These are phyloP conservation scores for Brachypodium distachyon DNA, from an alignment of 202 grass and related monocot species.

Conservation along the genomic window DNA sequence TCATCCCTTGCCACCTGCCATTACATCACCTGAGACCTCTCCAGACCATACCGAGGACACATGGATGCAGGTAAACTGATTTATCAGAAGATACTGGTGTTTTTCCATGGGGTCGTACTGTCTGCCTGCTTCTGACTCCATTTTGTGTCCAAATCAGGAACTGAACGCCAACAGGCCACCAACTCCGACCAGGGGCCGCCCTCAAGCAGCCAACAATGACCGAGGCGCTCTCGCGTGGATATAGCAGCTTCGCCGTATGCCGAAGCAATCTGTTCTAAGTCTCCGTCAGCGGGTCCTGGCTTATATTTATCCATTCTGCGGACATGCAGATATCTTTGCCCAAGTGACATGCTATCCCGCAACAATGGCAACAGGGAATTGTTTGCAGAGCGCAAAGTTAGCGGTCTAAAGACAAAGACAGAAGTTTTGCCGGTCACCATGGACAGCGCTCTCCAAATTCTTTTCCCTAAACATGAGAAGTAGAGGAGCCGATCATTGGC, in stretches of 20 bases:
- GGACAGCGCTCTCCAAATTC: conserved; percentile 14
- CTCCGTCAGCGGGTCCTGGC: conserved; percentile 11
- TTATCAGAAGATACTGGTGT: neutral
- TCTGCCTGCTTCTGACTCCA: neutral
- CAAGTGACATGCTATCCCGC: neutral
- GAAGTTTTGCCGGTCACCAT: conserved; percentile 5
- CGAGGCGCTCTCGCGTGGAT: conserved; percentile 78
- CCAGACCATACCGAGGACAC: conserved; percentile 79
- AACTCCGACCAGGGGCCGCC: conserved; percentile 94
- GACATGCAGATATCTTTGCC: conserved; percentile 4
- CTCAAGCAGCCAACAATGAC: conserved; percentile 68
- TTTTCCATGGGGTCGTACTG: neutral
- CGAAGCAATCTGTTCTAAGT: neutral
- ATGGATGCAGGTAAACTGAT: conserved; percentile 86
- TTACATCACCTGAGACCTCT: conserved; percentile 73
- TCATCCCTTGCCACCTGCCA: conserved; percentile 91
- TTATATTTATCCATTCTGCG: conserved; percentile 9
- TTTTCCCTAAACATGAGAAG: conserved; percentile 23
- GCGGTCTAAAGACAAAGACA: neutral
- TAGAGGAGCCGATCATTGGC: conserved; percentile 4
- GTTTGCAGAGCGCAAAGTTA: conserved; percentile 8
- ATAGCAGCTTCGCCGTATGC: conserved; percentile 12
- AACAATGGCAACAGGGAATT: neutral
- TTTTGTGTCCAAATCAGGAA: conserved; percentile 47
- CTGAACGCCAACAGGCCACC: conserved; percentile 89